Conservation (phyloP, 2,329 filamentous ascomycete species). For the Aspergillus fischeri region DNA sequence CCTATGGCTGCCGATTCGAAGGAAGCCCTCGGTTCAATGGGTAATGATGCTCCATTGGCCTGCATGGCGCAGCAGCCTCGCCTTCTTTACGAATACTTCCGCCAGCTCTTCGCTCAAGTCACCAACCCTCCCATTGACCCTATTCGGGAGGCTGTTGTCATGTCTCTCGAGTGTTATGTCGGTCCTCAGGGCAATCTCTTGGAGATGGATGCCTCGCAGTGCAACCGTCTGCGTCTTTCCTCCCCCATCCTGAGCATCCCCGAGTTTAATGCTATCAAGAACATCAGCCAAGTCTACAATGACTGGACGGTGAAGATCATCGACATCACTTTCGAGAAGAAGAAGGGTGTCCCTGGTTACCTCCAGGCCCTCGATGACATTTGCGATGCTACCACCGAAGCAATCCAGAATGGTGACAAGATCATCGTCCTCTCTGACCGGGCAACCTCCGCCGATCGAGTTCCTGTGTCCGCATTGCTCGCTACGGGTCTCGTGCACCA, state of each 20-base stretch:
- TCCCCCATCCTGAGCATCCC: conserved; percentile 86
- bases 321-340: conserved; percentile 90
- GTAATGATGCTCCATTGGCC: conserved; percentile 89
- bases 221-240: conserved; percentile 76
- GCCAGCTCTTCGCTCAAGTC: conserved; percentile 94
- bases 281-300: conserved; percentile 66
- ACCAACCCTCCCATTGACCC: conserved; percentile 97
- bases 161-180: conserved; percentile 95
- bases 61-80: conserved; percentile 87
- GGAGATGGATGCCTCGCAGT: conserved; percentile 89
- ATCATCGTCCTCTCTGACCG: conserved; percentile 88
- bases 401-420: conserved; percentile 77
- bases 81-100: conserved; percentile 92
- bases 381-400: conserved; percentile 76
- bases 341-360: conserved; percentile 76
- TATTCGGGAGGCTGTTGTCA: conserved; percentile 94
- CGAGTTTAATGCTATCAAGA: conserved; percentile 83
- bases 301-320: conserved; percentile 87
- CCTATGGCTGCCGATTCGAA: conserved; percentile 98
- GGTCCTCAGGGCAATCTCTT: conserved; percentile 92
- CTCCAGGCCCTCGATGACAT: conserved; percentile 83
- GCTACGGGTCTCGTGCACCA: conserved; percentile 94
- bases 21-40: conserved; percentile 95
- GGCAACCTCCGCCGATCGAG: conserved; percentile 74
- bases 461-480: conserved; percentile 79